Evolutionary conservation across 2,329 filamentous ascomycete species (phyloP).

Genomic region (Apiospora aurea): DNA sequence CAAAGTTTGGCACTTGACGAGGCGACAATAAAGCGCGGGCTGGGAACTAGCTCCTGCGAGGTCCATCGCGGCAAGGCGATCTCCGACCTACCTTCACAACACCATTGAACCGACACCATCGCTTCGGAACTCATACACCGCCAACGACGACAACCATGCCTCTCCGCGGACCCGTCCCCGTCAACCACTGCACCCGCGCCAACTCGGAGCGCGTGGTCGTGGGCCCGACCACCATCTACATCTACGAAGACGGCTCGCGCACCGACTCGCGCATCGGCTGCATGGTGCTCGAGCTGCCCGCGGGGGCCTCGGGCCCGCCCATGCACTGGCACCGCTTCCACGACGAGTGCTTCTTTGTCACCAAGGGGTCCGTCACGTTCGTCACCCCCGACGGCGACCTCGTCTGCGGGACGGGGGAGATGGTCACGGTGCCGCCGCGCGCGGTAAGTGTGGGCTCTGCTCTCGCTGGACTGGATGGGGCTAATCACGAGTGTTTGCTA

Average conservation of each 20-base stretch:
- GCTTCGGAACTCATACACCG: no score
- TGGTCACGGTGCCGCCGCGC: slow-evolving; percentile 46
- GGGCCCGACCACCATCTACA: slow-evolving; percentile 44
- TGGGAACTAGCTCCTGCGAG: background rate
- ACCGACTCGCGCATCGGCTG: slow-evolving; percentile 45
- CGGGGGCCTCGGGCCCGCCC: slow-evolving; percentile 43
- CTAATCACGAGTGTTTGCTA: background rate
- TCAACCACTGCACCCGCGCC: slow-evolving; percentile 40
- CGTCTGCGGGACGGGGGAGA: slow-evolving; percentile 40
- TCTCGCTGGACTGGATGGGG: background rate
- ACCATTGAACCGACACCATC: background rate
- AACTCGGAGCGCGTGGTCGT: slow-evolving; percentile 41
- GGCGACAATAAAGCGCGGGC: background rate
- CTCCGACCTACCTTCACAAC: background rate
- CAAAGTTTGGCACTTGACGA: slow-evolving; percentile 2
- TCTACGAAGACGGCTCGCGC: slow-evolving; percentile 44
- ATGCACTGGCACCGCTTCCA: slow-evolving; percentile 49
- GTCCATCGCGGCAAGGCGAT: background rate
- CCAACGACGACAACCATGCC: slow-evolving; percentile 36
- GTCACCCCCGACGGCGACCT: slow-evolving; percentile 43
- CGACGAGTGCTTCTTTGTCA: slow-evolving; percentile 46
- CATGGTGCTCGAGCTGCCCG: slow-evolving; percentile 42
- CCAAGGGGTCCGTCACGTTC: slow-evolving; percentile 43
- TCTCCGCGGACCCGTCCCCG: slow-evolving; percentile 41
- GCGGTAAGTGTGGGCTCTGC: background rate